phyloP scores from a whole-genome alignment of 1,139 yeast genomes.

The Blastobotrys illinoisensis region DNA sequence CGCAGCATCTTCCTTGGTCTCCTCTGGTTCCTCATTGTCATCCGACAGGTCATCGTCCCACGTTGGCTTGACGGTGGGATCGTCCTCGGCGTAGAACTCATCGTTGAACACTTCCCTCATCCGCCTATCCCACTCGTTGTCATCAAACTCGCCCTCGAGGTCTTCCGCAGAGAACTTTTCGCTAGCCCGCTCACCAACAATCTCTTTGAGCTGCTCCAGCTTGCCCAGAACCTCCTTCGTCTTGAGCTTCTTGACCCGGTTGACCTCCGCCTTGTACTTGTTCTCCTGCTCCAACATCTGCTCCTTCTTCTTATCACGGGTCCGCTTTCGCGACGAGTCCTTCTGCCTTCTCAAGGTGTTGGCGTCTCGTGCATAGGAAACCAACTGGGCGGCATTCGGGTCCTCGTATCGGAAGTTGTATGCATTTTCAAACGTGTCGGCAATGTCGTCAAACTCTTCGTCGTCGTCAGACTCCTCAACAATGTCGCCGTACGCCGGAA shows the following conservation, averaged over 20 bases:
- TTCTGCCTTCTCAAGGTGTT: constrained; percentile 84
- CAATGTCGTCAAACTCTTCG: constrained; percentile 87
- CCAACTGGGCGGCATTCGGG: constrained; percentile 82
- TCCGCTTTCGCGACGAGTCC: constrained; percentile 69
- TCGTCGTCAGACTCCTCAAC: constrained; percentile 58
- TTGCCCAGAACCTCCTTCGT: constrained; percentile 74
- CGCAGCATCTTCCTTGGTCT: constrained; percentile 25
- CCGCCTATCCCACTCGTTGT: constrained; percentile 84
- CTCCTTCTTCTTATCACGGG: constrained; percentile 67
- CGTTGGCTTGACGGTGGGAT: constrained; percentile 40
- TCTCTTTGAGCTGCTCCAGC: constrained; percentile 69
- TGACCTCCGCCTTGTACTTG: constrained; percentile 56
- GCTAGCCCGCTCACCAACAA: constrained; percentile 73
- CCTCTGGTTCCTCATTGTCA: constrained; percentile 11
- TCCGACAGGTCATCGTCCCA: constrained; percentile 39
- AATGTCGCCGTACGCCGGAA: constrained; percentile 46
- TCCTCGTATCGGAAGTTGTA: constrained; percentile 95
- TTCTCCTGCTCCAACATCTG: constrained; percentile 47
- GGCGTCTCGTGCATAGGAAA: constrained; percentile 94
- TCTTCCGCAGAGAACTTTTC: constrained; percentile 64
- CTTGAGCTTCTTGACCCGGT: constrained; percentile 69
- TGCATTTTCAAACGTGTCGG: constrained; percentile 83
- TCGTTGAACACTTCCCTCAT: constrained; percentile 85
- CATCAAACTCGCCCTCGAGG: constrained; percentile 83
- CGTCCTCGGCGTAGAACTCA: constrained; percentile 58